Conservation (phyloP, 768 basidiomycete genomes). For the Solioccasus polychromus region DNA sequence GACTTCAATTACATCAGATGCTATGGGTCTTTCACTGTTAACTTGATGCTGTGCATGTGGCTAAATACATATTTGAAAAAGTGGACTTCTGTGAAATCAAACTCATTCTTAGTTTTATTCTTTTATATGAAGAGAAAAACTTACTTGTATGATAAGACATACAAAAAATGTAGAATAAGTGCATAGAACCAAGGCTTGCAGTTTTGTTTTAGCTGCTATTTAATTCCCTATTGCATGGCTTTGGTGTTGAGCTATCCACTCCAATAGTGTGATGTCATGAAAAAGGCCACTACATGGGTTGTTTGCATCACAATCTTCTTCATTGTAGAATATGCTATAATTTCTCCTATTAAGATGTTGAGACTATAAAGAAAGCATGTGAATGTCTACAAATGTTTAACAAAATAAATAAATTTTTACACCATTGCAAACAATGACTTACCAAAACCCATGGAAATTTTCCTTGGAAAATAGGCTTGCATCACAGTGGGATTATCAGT, state of each 20-base stretch:
- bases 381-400: background rate
- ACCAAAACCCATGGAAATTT: background rate
- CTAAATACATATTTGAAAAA: too few species aligned
- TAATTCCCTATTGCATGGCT: constrained; percentile 12
- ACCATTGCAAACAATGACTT: background rate
- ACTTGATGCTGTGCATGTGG: constrained; percentile 8
- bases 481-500: constrained; percentile 1
- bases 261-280: constrained; percentile 28
- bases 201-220: constrained; percentile 18
- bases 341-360: too few species aligned
- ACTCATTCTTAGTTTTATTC: too few species aligned
- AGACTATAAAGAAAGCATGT: constrained; percentile 1
- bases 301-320: too few species aligned
- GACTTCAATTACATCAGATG: constrained; percentile 4
- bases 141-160: constrained; percentile 14
- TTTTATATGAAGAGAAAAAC: too few species aligned
- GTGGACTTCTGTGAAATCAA: too few species aligned
- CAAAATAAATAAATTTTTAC: too few species aligned
- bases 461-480: constrained; percentile 21
- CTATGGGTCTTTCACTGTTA: constrained; percentile 17
- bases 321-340: too few species aligned
- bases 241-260: constrained; percentile 25
- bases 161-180: constrained; percentile 20
- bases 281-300: too few species aligned
- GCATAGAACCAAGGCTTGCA: constrained; percentile 26